Base-by-base conservation (phyloP, 176 grass and related monocot genomes). In the Elaeis guineensis region DNA sequence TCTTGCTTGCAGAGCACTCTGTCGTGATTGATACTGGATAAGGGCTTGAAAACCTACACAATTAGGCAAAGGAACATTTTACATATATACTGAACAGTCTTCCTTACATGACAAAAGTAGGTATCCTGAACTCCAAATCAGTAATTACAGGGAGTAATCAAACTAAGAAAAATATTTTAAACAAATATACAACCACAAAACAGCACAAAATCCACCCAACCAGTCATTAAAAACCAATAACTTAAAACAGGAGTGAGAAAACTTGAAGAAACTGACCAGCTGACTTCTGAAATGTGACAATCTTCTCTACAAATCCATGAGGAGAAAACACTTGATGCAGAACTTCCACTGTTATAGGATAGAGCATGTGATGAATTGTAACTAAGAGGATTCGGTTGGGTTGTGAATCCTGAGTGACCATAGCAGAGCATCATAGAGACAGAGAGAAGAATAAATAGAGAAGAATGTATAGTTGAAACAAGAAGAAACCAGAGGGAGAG, bases 381-480 rank as follows among this genome's bases (percentile, higher is more conserved):
- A 85, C 93, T 80, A 98, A 86, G 67, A 98, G 87, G 65, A 98
- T 98, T 83, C 93, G 78, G 86, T 98, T 98, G 67, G 93, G 93
- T 70, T 80, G 80, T 75, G 89, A 85, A 25, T 92, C 93, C 93
- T 98, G 85, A 83, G 62, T 32, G 68, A 50, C 64, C 72, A 86
- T 64, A 89, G 65, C 59, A 65, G 50, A 52, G 26, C 19, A 61
- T 63, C 51, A 78, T 67, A 75, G 8, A 90, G 70, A 84, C 17
- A 79, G 71, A 75, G 68, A 55, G 64, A 86, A 87, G 77, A 77
- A 81, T 78, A 78, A 72, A 80, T 81, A 75, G 62, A 70, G 71
- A 81, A 66, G 61, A 83, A 88, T 65, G 76, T 62, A 81, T 69
- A 71, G 35, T 44, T 73, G 50, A 71, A 68, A 54, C 64, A 52